Evolutionary conservation across 2,329 filamentous ascomycete genomes (phyloP), one percentile per base, ranked within the genome.

Genomic region (Colletotrichum lentis): DNA sequence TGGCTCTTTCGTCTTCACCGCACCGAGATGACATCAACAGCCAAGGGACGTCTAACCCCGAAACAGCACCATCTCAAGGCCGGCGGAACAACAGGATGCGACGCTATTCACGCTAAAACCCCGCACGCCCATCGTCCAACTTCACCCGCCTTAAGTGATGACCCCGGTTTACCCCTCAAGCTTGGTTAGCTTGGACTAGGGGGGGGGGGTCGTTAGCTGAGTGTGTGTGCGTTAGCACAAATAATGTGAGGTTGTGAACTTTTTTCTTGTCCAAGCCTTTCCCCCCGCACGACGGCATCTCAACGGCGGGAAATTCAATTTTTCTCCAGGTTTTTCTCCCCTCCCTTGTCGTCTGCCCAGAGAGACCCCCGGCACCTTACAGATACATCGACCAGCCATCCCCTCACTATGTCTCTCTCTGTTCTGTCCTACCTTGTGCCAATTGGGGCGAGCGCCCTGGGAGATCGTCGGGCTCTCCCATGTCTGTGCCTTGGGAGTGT

Each of bases 101-200:
- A 65, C 65, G 65, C 49, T 61, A 44, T 50, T 14, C 47, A 56
- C 56, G 66, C 66, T 61, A 61, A 68, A 69, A 66, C 66, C 66
- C 66, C 62, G 66, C 66, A 66, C 50, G 50, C 56, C 46, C 50
- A 59, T 44, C 55, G 43, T 24, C 12, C 49, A 54, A 12, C 49
- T 49, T 66, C 58, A 44, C 64, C 49, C 50, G 31, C 50, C 52
- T 55, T 35, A 62, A 55, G 35, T 18, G 22, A 7, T 16, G 16
- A 22, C 62, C 62, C 64, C 27, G 18, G 62, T 10, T 44, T 37
- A 24, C 18, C 46, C 61, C 46, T 39, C 52, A 22, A 53, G 39
- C 60, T 61, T 41, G 16, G 31, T 55, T 60, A 43, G 54, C 37
- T 50, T 18, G 12, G 55, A 56, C 62, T 60, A 49, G 65, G 61